phyloP scores from a whole-genome alignment of 1,284 basidiomycete species.

The Sphagnurus paluster region DNA sequence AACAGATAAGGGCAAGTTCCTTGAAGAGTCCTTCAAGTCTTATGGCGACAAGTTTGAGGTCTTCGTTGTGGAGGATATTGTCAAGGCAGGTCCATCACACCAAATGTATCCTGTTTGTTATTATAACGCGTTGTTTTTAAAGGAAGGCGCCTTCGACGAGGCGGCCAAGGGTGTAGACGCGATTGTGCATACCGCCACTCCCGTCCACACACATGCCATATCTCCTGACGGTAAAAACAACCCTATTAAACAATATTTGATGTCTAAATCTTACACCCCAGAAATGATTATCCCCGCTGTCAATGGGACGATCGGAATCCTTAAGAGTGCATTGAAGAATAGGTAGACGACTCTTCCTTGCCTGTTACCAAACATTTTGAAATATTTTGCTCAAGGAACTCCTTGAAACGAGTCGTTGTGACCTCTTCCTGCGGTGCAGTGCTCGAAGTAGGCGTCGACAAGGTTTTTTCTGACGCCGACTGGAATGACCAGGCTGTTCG shows the following conservation, averaged over 20 bases:
- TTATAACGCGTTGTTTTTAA: not conserved
- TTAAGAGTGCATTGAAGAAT: conserved; percentile 24
- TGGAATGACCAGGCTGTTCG: conserved; percentile 57
- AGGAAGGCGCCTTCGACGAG: conserved; percentile 69
- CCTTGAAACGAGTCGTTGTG: conserved; percentile 56
- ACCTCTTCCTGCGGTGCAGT: conserved; percentile 64
- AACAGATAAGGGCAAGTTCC: conserved; percentile 34
- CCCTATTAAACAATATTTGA: conserved; percentile 30
- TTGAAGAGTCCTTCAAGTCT: conserved; percentile 38
- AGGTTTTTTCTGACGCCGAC: conserved; percentile 44
- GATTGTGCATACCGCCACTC: conserved; percentile 59
- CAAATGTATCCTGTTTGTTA: not conserved
- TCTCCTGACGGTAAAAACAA: conserved; percentile 17
- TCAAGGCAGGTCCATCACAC: conserved; percentile 29
- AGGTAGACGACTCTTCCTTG: conserved; percentile 18
- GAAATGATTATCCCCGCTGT: conserved; percentile 26
- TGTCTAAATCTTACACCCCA: too few relatives aligned
- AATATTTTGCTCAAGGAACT: not conserved
- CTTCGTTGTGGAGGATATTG: conserved; percentile 47
- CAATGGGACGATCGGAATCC: conserved; percentile 24
- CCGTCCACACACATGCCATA: conserved; percentile 34
- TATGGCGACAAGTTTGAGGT: conserved; percentile 45
- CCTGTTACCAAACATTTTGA: not conserved
- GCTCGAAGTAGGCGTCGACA: conserved; percentile 31
- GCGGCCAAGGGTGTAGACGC: conserved; percentile 67